Conservation (phyloP, 2,329 filamentous ascomycete species). For the Stagonosporopsis vannaccii region DNA sequence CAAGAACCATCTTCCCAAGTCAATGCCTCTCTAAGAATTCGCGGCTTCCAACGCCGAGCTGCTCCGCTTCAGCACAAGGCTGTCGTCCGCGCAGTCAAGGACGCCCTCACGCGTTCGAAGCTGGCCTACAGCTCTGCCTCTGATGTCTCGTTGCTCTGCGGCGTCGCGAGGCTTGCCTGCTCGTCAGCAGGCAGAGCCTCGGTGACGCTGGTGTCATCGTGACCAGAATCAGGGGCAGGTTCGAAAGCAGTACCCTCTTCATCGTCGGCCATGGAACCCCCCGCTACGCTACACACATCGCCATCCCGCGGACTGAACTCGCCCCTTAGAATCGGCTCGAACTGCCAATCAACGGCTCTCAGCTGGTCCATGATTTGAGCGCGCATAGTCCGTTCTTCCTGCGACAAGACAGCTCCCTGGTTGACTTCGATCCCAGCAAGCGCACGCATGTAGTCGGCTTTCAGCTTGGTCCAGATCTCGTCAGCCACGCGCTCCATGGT, state of each 20-base stretch:
- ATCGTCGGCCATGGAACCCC: neutral
- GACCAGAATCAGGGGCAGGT: neutral
- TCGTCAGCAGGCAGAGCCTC: neutral
- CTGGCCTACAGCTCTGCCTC: slow-evolving; percentile 14
- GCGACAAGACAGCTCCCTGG: slow-evolving; percentile 14
- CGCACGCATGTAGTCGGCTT: slow-evolving; percentile 48
- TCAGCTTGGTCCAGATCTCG: slow-evolving; percentile 51
- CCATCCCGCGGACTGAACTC: neutral
- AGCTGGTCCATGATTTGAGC: slow-evolving; percentile 28
- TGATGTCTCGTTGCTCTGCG: slow-evolving; percentile 4
- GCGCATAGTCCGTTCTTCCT: slow-evolving; percentile 25
- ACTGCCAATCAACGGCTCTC: slow-evolving; percentile 26
- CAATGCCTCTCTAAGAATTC: too few species aligned
- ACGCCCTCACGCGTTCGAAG: neutral
- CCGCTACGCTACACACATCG: neutral
- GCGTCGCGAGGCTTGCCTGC: neutral
- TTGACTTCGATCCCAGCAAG: slow-evolving; percentile 36
- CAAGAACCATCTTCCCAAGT: too few species aligned
- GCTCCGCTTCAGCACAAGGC: neutral
- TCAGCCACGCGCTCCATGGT: slow-evolving; percentile 56
- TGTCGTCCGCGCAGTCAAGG: neutral
- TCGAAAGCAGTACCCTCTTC: slow-evolving; percentile 16
- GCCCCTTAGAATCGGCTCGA: slow-evolving; percentile 33
- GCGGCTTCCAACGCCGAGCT: neutral
- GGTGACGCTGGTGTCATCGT: slow-evolving; percentile 9